Evolutionary conservation across 305 asterid genomes (phyloP), one percentile per base, ranked within the genome.

Genomic region (Fraxinus ornus): DNA sequence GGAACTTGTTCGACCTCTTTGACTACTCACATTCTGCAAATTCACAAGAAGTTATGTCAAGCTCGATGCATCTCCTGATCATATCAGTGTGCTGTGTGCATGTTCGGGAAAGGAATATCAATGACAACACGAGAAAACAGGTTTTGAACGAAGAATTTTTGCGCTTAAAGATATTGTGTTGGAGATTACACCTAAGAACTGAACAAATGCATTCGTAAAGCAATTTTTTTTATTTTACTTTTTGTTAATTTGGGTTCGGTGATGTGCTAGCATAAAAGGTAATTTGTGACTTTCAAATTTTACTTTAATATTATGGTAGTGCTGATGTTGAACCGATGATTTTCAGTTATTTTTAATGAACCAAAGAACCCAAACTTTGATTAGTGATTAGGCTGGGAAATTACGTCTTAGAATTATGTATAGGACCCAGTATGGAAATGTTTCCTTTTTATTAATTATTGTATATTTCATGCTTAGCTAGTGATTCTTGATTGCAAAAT

Each of bases 1-100:
- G 55, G 55, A 44, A 44, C 55, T 44, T 15, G 49, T 41, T 41
- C 15, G 49, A 41, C 49, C 49, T 41, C 47, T 37, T 37, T 39
- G 47, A 39, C 47, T 39, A 39, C 47, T 39, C 49, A 41, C 49
- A 15, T 41, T 41, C 49, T 41, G 49, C 15, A 41, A 41, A 10
- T 41, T 41, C 49, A 10, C 17, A 3, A 41, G 49, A 41, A 41
- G 49, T 10, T 10, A 41, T 41, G 49, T 41, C 49, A 41, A 66
- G 68, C 96, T 95, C n/a, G 89, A 92, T 47, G 96, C 99, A 1
- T 95, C 97, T 0, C 57, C 86, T 4, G 97, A 95, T 66, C 86
- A 84, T 75, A 88, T 92, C 81, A 92, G 92, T 49, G 91, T 93
- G 78, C 81, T 91, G 92, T 49, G 91, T 93, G 78, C 97, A 94